Evolutionary conservation across 768 basidiomycete genomes (phyloP), one percentile per base, ranked within the genome.

Genomic region (Trametes sanguinea): DNA sequence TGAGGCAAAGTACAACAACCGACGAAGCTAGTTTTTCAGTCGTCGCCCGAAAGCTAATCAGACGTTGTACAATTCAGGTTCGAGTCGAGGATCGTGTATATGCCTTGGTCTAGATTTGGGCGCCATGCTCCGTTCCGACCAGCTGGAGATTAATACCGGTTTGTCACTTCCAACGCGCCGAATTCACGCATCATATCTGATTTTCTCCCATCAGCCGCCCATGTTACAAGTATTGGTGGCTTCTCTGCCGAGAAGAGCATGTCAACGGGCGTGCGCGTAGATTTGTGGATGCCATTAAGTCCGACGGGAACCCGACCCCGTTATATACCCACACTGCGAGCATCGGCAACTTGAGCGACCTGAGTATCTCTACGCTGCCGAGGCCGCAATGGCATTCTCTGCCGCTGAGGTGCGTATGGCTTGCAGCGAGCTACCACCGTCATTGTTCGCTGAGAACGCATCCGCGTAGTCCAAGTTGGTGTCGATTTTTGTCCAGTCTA

Each of bases 401-500:
- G 57, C 57, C 8, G 57, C 57, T n/a, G 57, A 58, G 50, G 57
- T 58, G 42, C 14, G 48, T 45, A 33, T 16, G 3, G 22, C 17
- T 27, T 22, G 32, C 32, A 14, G 2, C 32, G 16, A 33, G 51
- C 37, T 2, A 11, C 11, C 32, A 4, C 9, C 17, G 22, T 37
- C 8, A 39, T 27, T 37, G 51, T 22, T 22, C 22, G 22, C 22
- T 22, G 22, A 22, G 37, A 37, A 11, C 7, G 39, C 14, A 14
- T 4, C 17, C 17, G 1, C 1, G 40, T 27, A 58, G 57, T 50
- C 57, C 14, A 58, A 58, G 37, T 40, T 58, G 2, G 57, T 58
- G 8, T 58, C 57, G 27, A 58, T 58, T 16, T 58, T 58, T 46
- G 57, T 58, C 29, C 57, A 58, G 17, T 58, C 57, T n/a, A 44